Conservation (phyloP, 805 yeast genomes). For the Candida silvicultrix region DNA sequence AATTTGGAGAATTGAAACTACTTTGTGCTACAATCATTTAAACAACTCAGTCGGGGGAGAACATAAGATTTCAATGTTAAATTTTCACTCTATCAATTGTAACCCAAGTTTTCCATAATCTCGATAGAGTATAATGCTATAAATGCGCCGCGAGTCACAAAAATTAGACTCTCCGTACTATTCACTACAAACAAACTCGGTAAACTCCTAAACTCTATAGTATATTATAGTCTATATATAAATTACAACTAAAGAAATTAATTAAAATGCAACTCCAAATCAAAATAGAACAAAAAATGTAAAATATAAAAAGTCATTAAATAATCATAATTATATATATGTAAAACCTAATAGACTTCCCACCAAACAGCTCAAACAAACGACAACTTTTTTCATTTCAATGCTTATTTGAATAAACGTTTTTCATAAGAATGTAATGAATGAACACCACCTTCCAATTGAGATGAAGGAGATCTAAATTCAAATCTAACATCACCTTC, state of each 20-base stretch:
- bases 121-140: no score
- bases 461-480: slow-evolving; percentile 97
- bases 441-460: slow-evolving; percentile 97
- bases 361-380: neutral
- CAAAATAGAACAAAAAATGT: neutral
- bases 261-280: neutral
- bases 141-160: neutral
- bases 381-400: no score
- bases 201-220: neutral
- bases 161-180: neutral
- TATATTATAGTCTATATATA: neutral
- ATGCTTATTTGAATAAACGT: slow-evolving; percentile 73
- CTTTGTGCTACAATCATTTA: no score
- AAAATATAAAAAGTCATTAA: neutral
- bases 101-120: neutral
- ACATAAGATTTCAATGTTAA: no score
- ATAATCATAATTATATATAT: neutral
- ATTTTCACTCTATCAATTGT: no score
- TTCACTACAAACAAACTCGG: neutral
- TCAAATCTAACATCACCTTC: slow-evolving; percentile 83
- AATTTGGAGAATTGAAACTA: no score
- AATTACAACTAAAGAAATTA: neutral
- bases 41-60: no score
- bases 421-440: slow-evolving; percentile 96
- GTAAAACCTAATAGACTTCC: neutral